Conservation (phyloP, 2,329 filamentous ascomycete genomes). For the Sporothrix luriei region DNA sequence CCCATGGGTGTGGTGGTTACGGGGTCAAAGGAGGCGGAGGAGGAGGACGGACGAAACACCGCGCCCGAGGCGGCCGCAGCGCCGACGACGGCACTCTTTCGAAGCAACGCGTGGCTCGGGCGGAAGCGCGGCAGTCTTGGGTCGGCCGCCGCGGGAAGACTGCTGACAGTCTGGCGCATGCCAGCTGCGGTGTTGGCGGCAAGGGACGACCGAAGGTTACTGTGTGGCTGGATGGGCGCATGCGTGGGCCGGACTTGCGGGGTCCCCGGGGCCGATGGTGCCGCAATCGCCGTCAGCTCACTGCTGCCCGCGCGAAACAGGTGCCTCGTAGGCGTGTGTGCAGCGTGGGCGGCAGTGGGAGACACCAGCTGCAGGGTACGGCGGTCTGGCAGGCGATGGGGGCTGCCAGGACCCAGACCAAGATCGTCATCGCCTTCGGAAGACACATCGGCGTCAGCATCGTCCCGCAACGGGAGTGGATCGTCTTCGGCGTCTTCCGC, state of each 20-base stretch:
- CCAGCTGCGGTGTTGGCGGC: not conserved
- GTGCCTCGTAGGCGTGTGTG: slow-evolving; percentile 14
- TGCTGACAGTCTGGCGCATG: not conserved
- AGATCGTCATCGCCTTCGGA: slow-evolving; percentile 32
- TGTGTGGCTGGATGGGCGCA: not conserved
- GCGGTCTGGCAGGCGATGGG: not conserved
- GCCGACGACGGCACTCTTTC: not conserved
- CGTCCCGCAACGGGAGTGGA: not conserved
- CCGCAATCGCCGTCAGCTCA: not conserved
- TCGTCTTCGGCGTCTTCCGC: not conserved
- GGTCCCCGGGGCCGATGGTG: not conserved
- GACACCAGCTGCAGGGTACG: not conserved
- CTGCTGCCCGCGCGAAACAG: slow-evolving; percentile 5
- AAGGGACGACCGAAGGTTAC: not conserved
- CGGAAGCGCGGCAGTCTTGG: slow-evolving; percentile 4
- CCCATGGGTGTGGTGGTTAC: slow-evolving; percentile 37
- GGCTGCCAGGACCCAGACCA: slow-evolving; percentile 1
- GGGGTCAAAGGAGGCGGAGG: slow-evolving; percentile 11
- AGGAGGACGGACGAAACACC: not conserved
- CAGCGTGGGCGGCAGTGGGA: not conserved
- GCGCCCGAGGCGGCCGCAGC: slow-evolving; percentile 6
- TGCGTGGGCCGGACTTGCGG: not conserved
- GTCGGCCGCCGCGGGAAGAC: not conserved
- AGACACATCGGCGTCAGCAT: slow-evolving; percentile 30
- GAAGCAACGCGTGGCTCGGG: slow-evolving; percentile 18